These are phyloP conservation scores for Fusarium sp. DNA, from an alignment of 2,329 filamentous ascomycete genomes.

Conservation along the genomic window DNA sequence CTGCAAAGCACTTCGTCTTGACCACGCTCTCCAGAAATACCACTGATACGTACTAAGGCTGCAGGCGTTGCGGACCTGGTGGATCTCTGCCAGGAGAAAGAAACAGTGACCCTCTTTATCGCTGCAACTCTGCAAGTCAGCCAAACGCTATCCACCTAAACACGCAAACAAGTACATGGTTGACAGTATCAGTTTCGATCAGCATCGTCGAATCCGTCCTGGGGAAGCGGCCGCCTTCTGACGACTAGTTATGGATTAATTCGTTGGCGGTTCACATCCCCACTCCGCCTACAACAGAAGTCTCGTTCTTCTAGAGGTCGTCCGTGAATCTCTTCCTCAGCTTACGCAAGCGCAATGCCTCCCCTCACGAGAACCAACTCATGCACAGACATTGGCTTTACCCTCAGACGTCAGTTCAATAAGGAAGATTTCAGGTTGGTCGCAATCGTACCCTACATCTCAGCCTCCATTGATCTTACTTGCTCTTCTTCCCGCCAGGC, in stretches of 20 bases:
- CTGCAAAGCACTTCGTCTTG: constrained; percentile 18
- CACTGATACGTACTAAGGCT: constrained; percentile 9
- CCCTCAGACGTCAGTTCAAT: constrained; percentile 80
- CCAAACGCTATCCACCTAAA: constrained; percentile 1
- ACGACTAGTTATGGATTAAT: constrained; percentile 22
- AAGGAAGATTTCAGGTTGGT: constrained; percentile 80
- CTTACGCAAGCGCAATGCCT: constrained; percentile 55
- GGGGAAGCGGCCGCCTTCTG: constrained; percentile 13
- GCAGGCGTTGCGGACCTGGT: constrained; percentile 29
- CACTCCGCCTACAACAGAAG: background rate
- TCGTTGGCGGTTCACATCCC: constrained; percentile 1
- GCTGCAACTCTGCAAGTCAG: constrained; percentile 35
- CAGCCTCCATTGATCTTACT: constrained; percentile 7
- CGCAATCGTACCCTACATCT: constrained; percentile 1
- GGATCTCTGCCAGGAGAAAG: constrained; percentile 22
- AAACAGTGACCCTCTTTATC: constrained; percentile 31
- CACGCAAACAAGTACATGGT: constrained; percentile 15
- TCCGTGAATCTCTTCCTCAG: constrained; percentile 21
- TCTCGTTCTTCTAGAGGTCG: background rate
- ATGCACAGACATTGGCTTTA: constrained; percentile 80
- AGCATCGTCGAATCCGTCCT: constrained; percentile 12
- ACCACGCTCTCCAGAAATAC: constrained; percentile 14
- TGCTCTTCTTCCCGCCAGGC: constrained; percentile 65
- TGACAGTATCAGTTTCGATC: constrained; percentile 35
- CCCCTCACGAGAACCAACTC: constrained; percentile 63